Base-by-base conservation (phyloP, 345 rosid species). In the Leavenworthia alabamica region DNA sequence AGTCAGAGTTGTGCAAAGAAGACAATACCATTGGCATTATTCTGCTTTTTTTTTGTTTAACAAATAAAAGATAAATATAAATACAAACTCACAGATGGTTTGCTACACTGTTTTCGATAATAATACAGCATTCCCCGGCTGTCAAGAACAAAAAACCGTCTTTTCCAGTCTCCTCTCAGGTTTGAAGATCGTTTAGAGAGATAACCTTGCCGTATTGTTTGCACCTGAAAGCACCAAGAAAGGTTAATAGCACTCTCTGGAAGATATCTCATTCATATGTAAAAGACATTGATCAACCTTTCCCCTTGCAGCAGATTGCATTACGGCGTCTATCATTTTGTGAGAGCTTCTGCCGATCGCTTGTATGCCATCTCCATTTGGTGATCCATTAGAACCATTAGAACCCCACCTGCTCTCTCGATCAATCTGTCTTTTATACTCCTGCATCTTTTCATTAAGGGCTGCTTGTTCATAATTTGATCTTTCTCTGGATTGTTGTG, bases 161-260 rank as follows among this genome's bases (percentile, higher is more conserved):
- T 80, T 80, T 94, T 94, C 99, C 99, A 94, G 80, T 94, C 97
- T 73, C 95, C 99, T 80, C 97, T 88, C 77, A 94, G 77, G 67
- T 77, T 94, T 53, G 96, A 88, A 46, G 97, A 94, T 15, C 97
- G 88, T 73, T 94, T 94, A 71, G 97, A 94, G 60, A 94, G 88
- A 80, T 94, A 94, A 19, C 99, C 97, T 75, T 90, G 99, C 44
- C 99, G 84, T 49, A 94, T 94, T 13, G 97, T 94, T 81, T 94
- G 95, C 64, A 94, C 99, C 96, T 90, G 82, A 24, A 29, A 71
- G 67, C 23, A 71, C 37, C 20, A 42, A 35, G 3, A 49, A 53
- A 8, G 28, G 50, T 23, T 37, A 55, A 39, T 14, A 39, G 9
- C 19, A 16, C 11, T n/a, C 37, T 49, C 15, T 65, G 32, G 46